Evolutionary conservation across 2,329 filamentous ascomycete species (phyloP), one percentile per base, ranked within the genome.

Genomic region (Neospermospora avenae): DNA sequence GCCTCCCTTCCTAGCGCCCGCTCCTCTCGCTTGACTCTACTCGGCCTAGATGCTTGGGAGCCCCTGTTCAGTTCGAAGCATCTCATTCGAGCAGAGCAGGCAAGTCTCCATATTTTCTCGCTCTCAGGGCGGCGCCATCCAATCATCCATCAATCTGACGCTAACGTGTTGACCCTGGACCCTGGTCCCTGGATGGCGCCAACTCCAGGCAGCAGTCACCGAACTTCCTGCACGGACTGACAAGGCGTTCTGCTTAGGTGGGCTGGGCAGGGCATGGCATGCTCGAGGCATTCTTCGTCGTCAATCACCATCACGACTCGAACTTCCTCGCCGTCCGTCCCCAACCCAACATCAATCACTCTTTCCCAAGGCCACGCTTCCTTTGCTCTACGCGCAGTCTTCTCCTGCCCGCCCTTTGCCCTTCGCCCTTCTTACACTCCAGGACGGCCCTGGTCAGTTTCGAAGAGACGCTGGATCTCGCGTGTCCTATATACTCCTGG

Each of bases 401-500:
- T 41, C 34, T n/a, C n/a, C 22, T 53, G 18, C 31, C 28, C 37
- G 42, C 37, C 51, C 44, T 49, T 25, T 22, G 37, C 45, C 42
- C 46, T 54, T 57, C 54, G 39, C 53, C 48, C 28, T 22, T 52
- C 31, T 28, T n/a, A 14, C 28, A n/a, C 25, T 14, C 34, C 42
- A 46, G 58, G 59, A 57, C 34, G 41, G 16, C 41, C 22, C 14
- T 18, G 20, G 42, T n/a, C 31, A 48, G 45, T 37, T 35, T 34
- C 28, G 45, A 18, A 35, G 25, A 45, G 4, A 37, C 46, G 52
- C 34, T n/a, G 63, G 58, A 64, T 56, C 24, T 22, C 49, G 35
- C 53, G 24, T 55, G 34, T 54, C 45, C 63, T 67, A 67, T 65
- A 67, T 67, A 67, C 63, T 62, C 37, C 35, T 35, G 25, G 37